Percentiles rank a stretch among this genome's conserved stretches.
phyloP scores from a whole-genome alignment of 192 early-diverging fungal genomes.

The Dimargaris cristalligena region DNA sequence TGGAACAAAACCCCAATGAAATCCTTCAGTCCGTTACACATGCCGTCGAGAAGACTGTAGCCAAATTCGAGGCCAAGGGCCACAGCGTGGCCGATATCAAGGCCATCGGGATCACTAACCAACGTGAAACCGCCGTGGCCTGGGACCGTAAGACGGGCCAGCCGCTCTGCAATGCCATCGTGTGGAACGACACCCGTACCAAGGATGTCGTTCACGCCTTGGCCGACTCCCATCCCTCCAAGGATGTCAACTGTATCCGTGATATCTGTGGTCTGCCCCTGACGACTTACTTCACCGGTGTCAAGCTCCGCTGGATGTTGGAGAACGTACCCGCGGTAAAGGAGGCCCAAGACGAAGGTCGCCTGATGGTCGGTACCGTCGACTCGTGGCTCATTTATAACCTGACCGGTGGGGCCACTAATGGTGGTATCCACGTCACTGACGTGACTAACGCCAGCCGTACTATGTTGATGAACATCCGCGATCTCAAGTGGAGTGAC shows the following conservation, averaged over 20 bases:
- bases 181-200: conserved; percentile 84
- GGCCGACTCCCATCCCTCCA: conserved; percentile 32
- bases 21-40: conserved; percentile 48
- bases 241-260: conserved; percentile 25
- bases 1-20: conserved; percentile 70
- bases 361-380: conserved; percentile 71
- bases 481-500: conserved; percentile 63
- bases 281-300: conserved; percentile 81
- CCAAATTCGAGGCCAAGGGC: conserved; percentile 44
- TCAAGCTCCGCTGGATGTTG: conserved; percentile 85
- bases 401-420: conserved; percentile 56
- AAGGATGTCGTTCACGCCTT: conserved; percentile 48
- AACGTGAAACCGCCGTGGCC: conserved; percentile 81
- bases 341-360: conserved; percentile 51
- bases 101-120: conserved; percentile 84
- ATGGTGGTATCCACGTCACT: conserved; percentile 57
- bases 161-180: conserved; percentile 70
- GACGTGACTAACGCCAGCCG: conserved; percentile 90
- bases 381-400: conserved; percentile 93
- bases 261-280: conserved; percentile 69
- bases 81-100: conserved; percentile 33
- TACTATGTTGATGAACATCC: conserved; percentile 88
- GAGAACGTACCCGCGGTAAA: conserved; percentile 59
- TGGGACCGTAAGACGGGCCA: conserved; percentile 72
- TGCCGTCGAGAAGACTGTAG: conserved; percentile 48